Evolutionary conservation across 1,284 basidiomycete genomes (phyloP), one percentile per base, ranked within the genome.

Genomic region (Melampsora americana): DNA sequence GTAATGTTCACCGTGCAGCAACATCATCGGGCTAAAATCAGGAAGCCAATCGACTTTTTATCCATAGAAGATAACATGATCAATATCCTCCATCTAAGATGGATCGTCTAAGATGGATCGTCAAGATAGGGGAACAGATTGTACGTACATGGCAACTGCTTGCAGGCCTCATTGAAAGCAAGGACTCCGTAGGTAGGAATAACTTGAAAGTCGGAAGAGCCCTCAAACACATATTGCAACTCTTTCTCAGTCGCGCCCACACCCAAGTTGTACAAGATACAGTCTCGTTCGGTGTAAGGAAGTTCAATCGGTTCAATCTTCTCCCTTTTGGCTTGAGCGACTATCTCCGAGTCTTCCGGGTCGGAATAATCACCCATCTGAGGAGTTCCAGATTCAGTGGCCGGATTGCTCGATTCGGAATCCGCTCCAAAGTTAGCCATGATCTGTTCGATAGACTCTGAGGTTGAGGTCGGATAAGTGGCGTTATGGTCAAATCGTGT

Each of bases 1-100:
- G 84, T 93, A 98, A 83, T 99, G 96, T 84, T 99, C 95, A 77
- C 95, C 95, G 84, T 99, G 96, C 35, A 99, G 87, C n/a, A 99
- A 86, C 85, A 94, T 97, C 78, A 93, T 92, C 26, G 93, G 93
- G 83, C 93, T 95, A 85, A 90, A 99, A 84, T 97, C 92, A 30
- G 95, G 95, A 78, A 99, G 85, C 88, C 90, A 95, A 84, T 92
- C 93, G 61, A 94, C 85, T 20, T 89, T 82, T 6, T 91, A 32
- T 0, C 80, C 79, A 39, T 46, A 56, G n/a, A 26, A 56, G 12
- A 20, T 28, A 56, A 18, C 30, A 26, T 18, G n/a, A 28, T 66
- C 23, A 73, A 23, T 39, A 59, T 64, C 12, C 5, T 32, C 56
- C 23, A 23, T 35, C 28, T 32, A 12, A 1, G 18, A 18, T 46